phyloP scores from a whole-genome alignment of 2,329 filamentous ascomycete genomes.

The Cladosporium austrohemisphaericum region DNA sequence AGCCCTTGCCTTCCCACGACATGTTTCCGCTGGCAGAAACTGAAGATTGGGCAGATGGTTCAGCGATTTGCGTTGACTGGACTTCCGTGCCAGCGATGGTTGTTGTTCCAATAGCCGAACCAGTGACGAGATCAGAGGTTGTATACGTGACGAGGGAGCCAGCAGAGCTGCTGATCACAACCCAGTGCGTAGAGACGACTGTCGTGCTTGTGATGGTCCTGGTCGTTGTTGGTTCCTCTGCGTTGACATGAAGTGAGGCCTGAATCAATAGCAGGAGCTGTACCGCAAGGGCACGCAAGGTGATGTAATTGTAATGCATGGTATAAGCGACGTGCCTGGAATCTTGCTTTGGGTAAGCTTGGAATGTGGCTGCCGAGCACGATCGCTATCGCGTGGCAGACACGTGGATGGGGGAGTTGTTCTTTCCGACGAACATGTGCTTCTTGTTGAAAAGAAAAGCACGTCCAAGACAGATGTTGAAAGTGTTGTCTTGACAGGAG shows the following conservation, averaged over 20 bases:
- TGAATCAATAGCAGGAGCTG: slow-evolving; percentile 17
- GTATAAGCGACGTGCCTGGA: slow-evolving; percentile 9
- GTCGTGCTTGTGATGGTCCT: slow-evolving; percentile 23
- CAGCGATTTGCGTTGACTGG: not conserved
- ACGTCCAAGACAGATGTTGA: not conserved
- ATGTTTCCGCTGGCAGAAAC: slow-evolving; percentile 3
- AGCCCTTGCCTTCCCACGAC: slow-evolving; percentile 18
- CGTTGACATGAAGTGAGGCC: slow-evolving; percentile 11
- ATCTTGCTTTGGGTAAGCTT: slow-evolving; percentile 8
- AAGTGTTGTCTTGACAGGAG: not conserved
- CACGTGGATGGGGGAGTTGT: not conserved
- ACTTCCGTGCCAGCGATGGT: not conserved
- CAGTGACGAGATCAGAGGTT: slow-evolving; percentile 13
- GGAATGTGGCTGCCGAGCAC: slow-evolving; percentile 6
- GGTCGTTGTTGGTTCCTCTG: slow-evolving; percentile 20
- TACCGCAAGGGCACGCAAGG: slow-evolving; percentile 20
- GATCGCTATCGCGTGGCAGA: slow-evolving; percentile 3
- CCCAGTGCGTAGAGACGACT: slow-evolving; percentile 17
- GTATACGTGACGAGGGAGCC: slow-evolving; percentile 11
- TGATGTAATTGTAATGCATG: slow-evolving; percentile 16
- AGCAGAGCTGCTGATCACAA: slow-evolving; percentile 21
- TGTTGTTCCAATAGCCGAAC: slow-evolving; percentile 7
- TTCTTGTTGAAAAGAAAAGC: slow-evolving; percentile 1
- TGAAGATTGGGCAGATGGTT: slow-evolving; percentile 9
- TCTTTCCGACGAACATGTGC: not conserved